Evolutionary conservation across 371 early-diverging fungal genomes (phyloP), one percentile per base, ranked within the genome.

Genomic region (Mortierella sp.): DNA sequence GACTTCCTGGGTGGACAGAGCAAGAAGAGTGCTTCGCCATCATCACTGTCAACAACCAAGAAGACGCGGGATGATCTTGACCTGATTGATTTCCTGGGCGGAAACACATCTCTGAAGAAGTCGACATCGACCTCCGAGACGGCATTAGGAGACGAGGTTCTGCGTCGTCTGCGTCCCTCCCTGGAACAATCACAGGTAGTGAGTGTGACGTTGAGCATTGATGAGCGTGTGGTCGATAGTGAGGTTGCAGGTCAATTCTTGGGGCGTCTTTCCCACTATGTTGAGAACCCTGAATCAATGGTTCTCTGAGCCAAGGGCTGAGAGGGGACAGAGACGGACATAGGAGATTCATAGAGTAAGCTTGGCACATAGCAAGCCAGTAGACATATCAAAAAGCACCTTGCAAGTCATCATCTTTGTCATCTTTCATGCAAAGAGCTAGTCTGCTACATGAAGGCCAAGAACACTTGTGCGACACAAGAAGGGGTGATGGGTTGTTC

Each of bases 191-290:
- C 79, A 54, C 71, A 81, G 64, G 58, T 79, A 6, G 66, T 90
- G 70, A 80, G 81, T 28, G 87, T 89, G 57, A 89, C 90, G 18
- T 54, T 89, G 70, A 86, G 87, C 78, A 81, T 79, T 66, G 91
- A 91, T 61, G 90, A 90, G 81, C 83, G 91, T 45, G 84, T 87
- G 53, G 82, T 90, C 24, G 89, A 91, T 64, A 87, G 84, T 13
- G 90, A 89, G 42, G 87, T 88, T n/a, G 90, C 87, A 2, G 87
- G 90, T 27, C 58, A 80, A 70, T 91, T 87, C 86, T 64, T 91
- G 67, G 80, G 81, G 26, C 76, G 73, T 48, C 84, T 91, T 58
- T 87, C 85, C 65, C 64, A 74, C 54, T 86, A 87, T 68, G 57
- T 91, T 34, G 90, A 91, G 79, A 83, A 89, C 79, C 91, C 91